Base-by-base conservation (phyloP, 2,329 filamentous ascomycete genomes). In the Zopfia rhizophila region DNA sequence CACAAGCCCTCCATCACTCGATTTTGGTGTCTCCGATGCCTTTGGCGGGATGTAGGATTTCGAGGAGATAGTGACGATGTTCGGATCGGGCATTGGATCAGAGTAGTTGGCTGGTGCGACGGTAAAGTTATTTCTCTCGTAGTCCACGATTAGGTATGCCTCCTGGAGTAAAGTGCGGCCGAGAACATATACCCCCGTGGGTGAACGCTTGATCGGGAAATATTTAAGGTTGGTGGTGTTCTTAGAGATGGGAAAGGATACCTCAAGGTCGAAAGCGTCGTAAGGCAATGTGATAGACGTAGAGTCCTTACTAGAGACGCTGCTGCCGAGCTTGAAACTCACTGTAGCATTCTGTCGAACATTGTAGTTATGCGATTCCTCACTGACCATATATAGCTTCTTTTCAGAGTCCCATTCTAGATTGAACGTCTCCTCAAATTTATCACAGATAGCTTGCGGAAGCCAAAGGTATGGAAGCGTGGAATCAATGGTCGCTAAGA, bases 121-220 rank as follows among this genome's bases (percentile, higher is more conserved):
- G 5, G 61, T 66, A 32, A 72, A 72, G 35, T 66, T 68, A 7
- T 40, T n/a, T 2, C 58, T 55, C 17, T 72, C 68, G 36, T 72
- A 72, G 40, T 73, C 68, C 11, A 70, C 69, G 22, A 69, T 36
- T 2, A 73, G 42, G 24, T 73, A 73, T 1, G 70, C 62, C 45
- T 72, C 69, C 37, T 73, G 70, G 0, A 73, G 39, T 19, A 73
- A 66, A 0, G 69, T 57, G 2, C 70, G 66, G 1, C 70, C 70
- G 1, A 73, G 45, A 3, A 69, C 59, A 17, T 44, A 63, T 0
- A 52, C 16, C 0, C 61, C 62, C 13, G 57, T 56, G 2, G 45
- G 44, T 0, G 68, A 65, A 18, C 53, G 61, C 33, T 55, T 63
- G 38, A 72, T 60, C 0, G 69, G 66, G 25, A 72, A 67, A 19